Percentiles rank a stretch among this genome's conserved stretches.
phyloP scores from a whole-genome alignment of 176 grass and related monocot species.

The Triticum timopheevii region DNA sequence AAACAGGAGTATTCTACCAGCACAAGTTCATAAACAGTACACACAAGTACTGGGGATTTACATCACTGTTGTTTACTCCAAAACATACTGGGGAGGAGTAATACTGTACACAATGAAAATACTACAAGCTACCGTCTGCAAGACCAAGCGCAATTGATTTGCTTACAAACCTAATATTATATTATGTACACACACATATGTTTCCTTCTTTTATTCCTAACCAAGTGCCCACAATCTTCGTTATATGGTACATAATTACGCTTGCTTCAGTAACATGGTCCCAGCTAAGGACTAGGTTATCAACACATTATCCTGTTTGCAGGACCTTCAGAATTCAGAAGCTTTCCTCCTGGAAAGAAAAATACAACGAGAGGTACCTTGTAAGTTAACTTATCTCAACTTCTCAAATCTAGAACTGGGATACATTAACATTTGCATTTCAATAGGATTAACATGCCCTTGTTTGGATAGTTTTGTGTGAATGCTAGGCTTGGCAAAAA shows the following conservation, averaged over 20 bases:
- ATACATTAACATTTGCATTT: constrained; percentile 2
- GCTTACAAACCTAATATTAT: background rate
- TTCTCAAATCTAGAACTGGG: background rate
- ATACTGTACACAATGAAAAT: background rate
- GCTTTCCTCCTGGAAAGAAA: constrained; percentile 30
- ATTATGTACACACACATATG: background rate
- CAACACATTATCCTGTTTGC: constrained; percentile 13
- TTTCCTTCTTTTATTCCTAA: constrained; percentile 34
- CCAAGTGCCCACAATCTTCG: constrained; percentile 11
- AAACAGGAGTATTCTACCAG: background rate
- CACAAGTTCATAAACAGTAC: constrained; percentile 32
- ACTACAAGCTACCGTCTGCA: constrained; percentile 13
- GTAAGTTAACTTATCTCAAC: constrained; percentile 16
- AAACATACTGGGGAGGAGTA: background rate
- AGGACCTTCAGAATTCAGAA: constrained; percentile 21
- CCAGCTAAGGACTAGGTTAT: constrained; percentile 24
- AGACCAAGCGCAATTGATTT: background rate
- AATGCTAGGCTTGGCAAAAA: constrained; percentile 11
- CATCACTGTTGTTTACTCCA: constrained; percentile 27
- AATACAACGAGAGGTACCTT: background rate
- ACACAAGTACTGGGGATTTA: constrained; percentile 28
- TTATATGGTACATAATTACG: background rate
- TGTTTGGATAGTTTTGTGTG: background rate
- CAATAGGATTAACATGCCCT: background rate
- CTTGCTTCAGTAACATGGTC: constrained; percentile 26